Evolutionary conservation across 164 flowering plant genomes (phyloP).

Genomic region (Aristolochia fimbriata): DNA sequence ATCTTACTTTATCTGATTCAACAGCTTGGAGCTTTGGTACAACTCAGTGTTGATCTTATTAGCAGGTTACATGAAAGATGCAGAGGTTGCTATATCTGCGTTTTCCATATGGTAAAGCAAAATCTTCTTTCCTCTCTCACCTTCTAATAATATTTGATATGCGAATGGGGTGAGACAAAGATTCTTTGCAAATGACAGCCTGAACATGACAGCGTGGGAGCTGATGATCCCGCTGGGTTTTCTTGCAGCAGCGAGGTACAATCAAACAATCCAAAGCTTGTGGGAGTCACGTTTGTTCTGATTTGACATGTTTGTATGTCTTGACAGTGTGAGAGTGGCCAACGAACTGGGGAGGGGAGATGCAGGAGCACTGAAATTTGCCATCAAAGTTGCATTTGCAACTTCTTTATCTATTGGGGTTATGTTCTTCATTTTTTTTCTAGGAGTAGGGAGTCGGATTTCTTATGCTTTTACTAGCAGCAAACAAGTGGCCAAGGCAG

Average conservation of each 20-base stretch:
- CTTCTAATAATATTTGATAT: too few relatives aligned
- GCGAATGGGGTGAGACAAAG: too few relatives aligned
- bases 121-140: too few relatives aligned
- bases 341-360: conserved; percentile 39
- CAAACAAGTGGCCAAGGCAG: conserved; percentile 18
- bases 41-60: conserved; percentile 38
- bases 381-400: too few relatives aligned
- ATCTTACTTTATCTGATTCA: neutral
- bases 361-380: conserved; percentile 26
- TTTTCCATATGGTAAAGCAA: conserved; percentile 41
- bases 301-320: too few relatives aligned
- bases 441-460: conserved; percentile 12
- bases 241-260: conserved; percentile 24
- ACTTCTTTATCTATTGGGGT: conserved; percentile 25
- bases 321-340: conserved; percentile 30
- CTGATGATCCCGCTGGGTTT: conserved; percentile 46
- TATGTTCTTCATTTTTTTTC: conserved; percentile 17
- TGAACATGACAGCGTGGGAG: conserved; percentile 48
- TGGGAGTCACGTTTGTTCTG: too few relatives aligned
- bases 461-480: conserved; percentile 23
- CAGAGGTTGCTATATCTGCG: conserved; percentile 39
- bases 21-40: conserved; percentile 53
- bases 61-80: conserved; percentile 42
- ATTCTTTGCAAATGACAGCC: too few relatives aligned
- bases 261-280: too few relatives aligned